phyloP scores from a whole-genome alignment of 2,329 filamentous ascomycete genomes.

The Dactylellina cionopaga region DNA sequence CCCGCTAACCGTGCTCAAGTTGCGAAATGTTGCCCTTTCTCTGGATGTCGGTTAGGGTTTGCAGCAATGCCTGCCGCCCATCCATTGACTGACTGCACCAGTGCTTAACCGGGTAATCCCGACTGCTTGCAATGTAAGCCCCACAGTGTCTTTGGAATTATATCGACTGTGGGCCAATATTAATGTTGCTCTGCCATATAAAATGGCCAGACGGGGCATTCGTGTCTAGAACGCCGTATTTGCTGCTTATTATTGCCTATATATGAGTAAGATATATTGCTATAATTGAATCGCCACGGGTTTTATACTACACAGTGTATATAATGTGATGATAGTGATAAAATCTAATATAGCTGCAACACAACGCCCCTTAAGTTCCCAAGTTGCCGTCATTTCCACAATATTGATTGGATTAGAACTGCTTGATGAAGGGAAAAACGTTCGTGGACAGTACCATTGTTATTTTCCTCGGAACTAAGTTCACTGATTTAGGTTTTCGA shows the following conservation, averaged over 20 bases:
- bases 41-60: slow-evolving; percentile 28
- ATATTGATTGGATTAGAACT: neutral
- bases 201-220: too few relatives aligned
- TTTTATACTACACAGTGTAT: too few relatives aligned
- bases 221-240: too few relatives aligned
- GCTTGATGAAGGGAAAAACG: too few relatives aligned
- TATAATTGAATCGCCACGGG: too few relatives aligned
- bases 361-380: too few relatives aligned
- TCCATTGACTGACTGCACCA: neutral
- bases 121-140: slow-evolving; percentile 1
- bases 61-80: neutral
- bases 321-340: too few relatives aligned
- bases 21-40: neutral
- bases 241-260: too few relatives aligned
- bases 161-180: neutral
- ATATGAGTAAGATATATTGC: too few relatives aligned
- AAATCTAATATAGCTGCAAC: too few relatives aligned
- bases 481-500: neutral
- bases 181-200: too few relatives aligned
- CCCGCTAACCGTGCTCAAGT: slow-evolving; percentile 26
- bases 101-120: slow-evolving; percentile 22
- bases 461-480: neutral
- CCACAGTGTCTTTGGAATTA: neutral
- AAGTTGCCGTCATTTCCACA: neutral
- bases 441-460: too few relatives aligned